These are phyloP conservation scores for Nyssa sinensis DNA, from an alignment of 148 eudicot species.

Conservation along the genomic window DNA sequence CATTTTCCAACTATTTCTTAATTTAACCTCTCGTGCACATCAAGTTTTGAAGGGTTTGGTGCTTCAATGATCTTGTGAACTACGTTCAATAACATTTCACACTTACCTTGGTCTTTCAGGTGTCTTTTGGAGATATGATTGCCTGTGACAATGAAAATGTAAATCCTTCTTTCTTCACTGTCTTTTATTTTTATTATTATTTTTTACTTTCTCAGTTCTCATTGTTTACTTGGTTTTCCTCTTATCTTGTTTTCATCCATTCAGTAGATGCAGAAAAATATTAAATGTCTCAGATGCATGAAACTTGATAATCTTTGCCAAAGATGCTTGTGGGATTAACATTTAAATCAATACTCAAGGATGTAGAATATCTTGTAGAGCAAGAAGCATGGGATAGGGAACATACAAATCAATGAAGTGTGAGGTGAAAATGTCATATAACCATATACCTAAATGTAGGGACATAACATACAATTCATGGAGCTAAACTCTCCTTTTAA, in stretches of 20 bases:
- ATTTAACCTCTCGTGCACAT: neutral
- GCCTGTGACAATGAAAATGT: slow-evolving; percentile 99
- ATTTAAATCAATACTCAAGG: neutral
- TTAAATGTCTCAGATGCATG: neutral
- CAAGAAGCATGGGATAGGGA: neutral
- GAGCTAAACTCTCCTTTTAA: neutral
- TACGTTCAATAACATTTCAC: neutral
- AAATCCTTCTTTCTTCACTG: slow-evolving; percentile 25
- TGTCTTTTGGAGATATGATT: slow-evolving; percentile 98
- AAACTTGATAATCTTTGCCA: neutral
- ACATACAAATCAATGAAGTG: neutral
- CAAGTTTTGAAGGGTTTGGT: neutral
- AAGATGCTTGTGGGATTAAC: neutral
- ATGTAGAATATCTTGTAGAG: neutral
- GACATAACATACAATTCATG: neutral
- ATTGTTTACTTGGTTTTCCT: slow-evolving; percentile 4
- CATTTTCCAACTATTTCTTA: too few species aligned
- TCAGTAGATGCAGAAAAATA: neutral
- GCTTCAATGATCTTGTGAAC: neutral
- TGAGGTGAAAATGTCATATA: neutral
- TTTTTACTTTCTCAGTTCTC: neutral
- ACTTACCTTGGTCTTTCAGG: slow-evolving; percentile 42
- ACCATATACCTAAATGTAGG: too few species aligned
- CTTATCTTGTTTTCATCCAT: neutral
- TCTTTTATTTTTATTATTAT: slow-evolving; percentile 9